Conservation (phyloP, 2,329 filamentous ascomycete species). For the Scedosporium apiospermum region DNA sequence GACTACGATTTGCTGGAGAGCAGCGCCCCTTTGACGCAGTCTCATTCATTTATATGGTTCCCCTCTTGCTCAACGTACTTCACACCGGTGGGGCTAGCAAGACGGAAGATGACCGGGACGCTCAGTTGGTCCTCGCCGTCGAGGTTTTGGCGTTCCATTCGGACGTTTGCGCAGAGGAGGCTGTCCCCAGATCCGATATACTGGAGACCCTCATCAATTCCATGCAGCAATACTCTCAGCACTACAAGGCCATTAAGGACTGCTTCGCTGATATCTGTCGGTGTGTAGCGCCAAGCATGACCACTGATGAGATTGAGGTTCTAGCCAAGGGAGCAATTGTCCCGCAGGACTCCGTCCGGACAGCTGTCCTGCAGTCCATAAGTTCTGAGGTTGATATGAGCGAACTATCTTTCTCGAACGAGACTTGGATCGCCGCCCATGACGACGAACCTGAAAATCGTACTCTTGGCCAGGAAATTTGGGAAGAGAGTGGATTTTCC, state of each 20-base stretch:
- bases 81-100: constrained; percentile 68
- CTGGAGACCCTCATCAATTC: constrained; percentile 63
- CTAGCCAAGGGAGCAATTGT: constrained; percentile 75
- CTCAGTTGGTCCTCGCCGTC: constrained; percentile 79
- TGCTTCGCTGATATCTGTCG: constrained; percentile 80
- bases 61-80: constrained; percentile 70
- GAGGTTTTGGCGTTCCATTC: constrained; percentile 89
- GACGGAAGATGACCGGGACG: constrained; percentile 69
- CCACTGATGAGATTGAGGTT: constrained; percentile 57
- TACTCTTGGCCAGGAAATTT: constrained; percentile 76
- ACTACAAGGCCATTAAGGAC: constrained; percentile 93
- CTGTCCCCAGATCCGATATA: constrained; percentile 67
- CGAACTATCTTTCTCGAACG: constrained; percentile 74
- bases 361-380: constrained; percentile 79
- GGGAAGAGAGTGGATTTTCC: constrained; percentile 84
- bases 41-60: constrained; percentile 79
- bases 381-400: constrained; percentile 87
- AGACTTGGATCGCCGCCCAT: constrained; percentile 89
- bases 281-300: constrained; percentile 76
- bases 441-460: constrained; percentile 84
- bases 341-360: constrained; percentile 68
- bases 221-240: constrained; percentile 83
- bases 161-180: constrained; percentile 62
- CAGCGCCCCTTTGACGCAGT: constrained; percentile 89
- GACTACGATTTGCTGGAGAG: constrained; percentile 80